A percentile compares a stretch with the other conserved stretches of the same genome.
phyloP scores from a whole-genome alignment of 2,329 filamentous ascomycete genomes.

The Zymoseptoria brevis region DNA sequence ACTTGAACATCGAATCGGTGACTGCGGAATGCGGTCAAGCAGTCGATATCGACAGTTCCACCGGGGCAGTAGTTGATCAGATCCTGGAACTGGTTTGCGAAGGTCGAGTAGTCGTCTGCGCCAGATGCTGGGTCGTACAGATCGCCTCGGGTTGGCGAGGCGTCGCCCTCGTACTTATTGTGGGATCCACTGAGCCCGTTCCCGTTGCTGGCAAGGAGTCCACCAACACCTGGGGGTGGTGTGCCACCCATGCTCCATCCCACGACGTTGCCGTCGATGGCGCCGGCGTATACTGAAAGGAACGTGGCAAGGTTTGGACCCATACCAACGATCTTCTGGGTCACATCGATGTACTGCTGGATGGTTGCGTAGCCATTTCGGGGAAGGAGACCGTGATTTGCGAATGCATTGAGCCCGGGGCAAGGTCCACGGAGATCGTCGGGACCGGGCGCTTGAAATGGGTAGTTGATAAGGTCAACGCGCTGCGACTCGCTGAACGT shows the following conservation, averaged over 20 bases:
- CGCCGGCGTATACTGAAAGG: constrained; percentile 23
- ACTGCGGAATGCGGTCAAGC: constrained; percentile 13
- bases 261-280: constrained; percentile 20
- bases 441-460: constrained; percentile 21
- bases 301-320: constrained; percentile 24
- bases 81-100: constrained; percentile 21
- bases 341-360: constrained; percentile 23
- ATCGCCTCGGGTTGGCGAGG: constrained; percentile 27
- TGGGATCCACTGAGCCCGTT: constrained; percentile 24
- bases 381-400: constrained; percentile 8
- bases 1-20: constrained; percentile 20
- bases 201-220: constrained; percentile 4
- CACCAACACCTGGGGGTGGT: constrained; percentile 2
- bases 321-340: constrained; percentile 28
- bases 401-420: constrained; percentile 21
- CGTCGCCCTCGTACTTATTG: constrained; percentile 33
- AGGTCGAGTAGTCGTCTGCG: constrained; percentile 22
- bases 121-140: constrained; percentile 18
- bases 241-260: constrained; percentile 24
- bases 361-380: constrained; percentile 27
- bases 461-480: constrained; percentile 23
- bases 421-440: constrained; percentile 27
- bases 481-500: constrained; percentile 22
- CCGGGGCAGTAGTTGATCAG: constrained; percentile 21
- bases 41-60: constrained; percentile 13